These are phyloP conservation scores for Geotrichum candidum DNA, from an alignment of 1,139 yeast species.

Conservation along the genomic window DNA sequence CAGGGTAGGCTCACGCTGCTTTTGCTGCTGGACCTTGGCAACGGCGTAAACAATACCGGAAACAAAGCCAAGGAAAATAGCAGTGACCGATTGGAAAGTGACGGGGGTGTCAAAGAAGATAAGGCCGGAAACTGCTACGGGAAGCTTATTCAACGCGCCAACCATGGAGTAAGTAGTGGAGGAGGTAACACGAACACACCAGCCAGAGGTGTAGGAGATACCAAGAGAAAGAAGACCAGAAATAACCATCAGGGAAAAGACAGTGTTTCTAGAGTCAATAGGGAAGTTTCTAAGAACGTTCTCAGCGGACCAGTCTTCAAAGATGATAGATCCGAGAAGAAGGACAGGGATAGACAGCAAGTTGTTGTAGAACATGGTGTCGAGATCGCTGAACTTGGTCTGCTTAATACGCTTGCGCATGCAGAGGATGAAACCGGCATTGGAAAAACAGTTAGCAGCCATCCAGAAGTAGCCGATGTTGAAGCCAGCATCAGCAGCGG, in stretches of 20 bases:
- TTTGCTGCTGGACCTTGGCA: conserved; percentile 75
- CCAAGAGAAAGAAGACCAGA: conserved; percentile 94
- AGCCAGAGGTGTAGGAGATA: conserved; percentile 96
- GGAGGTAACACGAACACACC: conserved; percentile 99
- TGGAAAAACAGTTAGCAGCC: conserved; percentile 87
- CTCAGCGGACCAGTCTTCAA: conserved; percentile 89
- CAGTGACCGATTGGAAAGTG: conserved; percentile 84
- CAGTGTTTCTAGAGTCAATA: conserved; percentile 55
- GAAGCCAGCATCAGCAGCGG: conserved; percentile 33
- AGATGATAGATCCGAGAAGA: conserved; percentile 60
- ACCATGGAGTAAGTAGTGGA: conserved; percentile 98
- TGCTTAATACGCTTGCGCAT: conserved; percentile 97
- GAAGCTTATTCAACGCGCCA: conserved; percentile 96
- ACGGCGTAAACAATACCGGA: conserved; percentile 95
- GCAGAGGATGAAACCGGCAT: conserved; percentile 87
- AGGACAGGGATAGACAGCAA: conserved; percentile 85
- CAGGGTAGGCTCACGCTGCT: conserved; percentile 36
- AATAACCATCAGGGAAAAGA: conserved; percentile 75
- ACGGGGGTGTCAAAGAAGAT: conserved; percentile 91
- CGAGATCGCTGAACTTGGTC: conserved; percentile 94
- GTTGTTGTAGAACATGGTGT: conserved; percentile 97
- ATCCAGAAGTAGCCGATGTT: conserved; percentile 94
- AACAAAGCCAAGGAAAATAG: conserved; percentile 84
- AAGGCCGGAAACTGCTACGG: conserved; percentile 92
- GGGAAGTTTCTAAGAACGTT: conserved; percentile 79